These are phyloP conservation scores for Nakazawaea ambrosiae DNA, from an alignment of 805 yeast species.

Conservation along the genomic window DNA sequence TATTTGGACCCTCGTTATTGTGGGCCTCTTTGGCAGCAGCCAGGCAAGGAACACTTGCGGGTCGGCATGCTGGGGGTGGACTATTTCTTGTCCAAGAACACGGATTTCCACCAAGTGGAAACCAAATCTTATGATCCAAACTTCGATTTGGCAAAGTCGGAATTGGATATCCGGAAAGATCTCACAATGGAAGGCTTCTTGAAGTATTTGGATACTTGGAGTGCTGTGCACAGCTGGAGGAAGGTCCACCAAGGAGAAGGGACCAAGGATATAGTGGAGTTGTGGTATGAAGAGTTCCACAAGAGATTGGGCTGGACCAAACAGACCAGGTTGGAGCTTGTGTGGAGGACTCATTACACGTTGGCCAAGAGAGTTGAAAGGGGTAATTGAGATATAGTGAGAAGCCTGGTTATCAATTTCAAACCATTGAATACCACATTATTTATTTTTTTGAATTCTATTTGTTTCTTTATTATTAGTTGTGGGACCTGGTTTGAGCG, in stretches of 20 bases:
- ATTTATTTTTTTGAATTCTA: no score
- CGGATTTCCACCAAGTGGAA: slow-evolving; percentile 19
- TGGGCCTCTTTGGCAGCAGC: slow-evolving; percentile 42
- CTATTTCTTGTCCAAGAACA: slow-evolving; percentile 14
- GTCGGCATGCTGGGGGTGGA: slow-evolving; percentile 24
- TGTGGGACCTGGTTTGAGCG: no score
- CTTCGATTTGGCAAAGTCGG: slow-evolving; percentile 1
- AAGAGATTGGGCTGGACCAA: slow-evolving; percentile 37
- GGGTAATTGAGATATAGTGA: background rate
- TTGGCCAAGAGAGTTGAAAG: slow-evolving; percentile 29
- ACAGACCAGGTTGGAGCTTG: slow-evolving; percentile 33
- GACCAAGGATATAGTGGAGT: slow-evolving; percentile 13
- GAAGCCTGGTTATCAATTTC: background rate
- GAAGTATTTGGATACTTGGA: slow-evolving; percentile 17
- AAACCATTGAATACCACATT: no score
- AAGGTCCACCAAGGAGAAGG: slow-evolving; percentile 12
- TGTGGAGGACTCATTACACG: slow-evolving; percentile 51
- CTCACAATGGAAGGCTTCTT: slow-evolving; percentile 16
- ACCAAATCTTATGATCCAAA: slow-evolving; percentile 23
- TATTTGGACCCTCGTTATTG: slow-evolving; percentile 40
- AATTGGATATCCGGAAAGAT: slow-evolving; percentile 15
- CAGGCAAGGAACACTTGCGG: slow-evolving; percentile 36
- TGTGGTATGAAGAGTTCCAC: slow-evolving; percentile 15
- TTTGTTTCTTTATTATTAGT: no score
- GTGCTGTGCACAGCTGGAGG: slow-evolving; percentile 21